phyloP scores from a whole-genome alignment of 495 filamentous ascomycete species.

The Hypoxylon trugodes region DNA sequence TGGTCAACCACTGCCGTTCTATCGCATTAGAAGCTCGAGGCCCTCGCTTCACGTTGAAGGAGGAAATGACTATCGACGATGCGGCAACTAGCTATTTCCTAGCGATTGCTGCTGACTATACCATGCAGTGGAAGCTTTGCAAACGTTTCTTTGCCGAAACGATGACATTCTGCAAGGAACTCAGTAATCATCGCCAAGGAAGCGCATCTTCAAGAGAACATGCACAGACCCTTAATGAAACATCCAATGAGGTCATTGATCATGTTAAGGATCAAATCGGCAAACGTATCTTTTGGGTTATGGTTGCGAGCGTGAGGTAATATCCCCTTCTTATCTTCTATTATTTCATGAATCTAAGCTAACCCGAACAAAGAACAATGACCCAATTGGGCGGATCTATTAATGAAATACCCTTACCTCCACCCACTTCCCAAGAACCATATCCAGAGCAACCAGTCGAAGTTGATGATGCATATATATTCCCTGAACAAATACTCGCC shows the following conservation, averaged over 20 bases:
- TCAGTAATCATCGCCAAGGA: constrained; percentile 52
- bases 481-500: constrained; percentile 63
- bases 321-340: constrained; percentile 15
- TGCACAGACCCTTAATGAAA: constrained; percentile 19
- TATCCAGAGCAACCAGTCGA: constrained; percentile 84
- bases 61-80: constrained; percentile 76
- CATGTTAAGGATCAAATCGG: constrained; percentile 80
- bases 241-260: constrained; percentile 58
- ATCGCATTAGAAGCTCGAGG: constrained; percentile 78
- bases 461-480: constrained; percentile 81
- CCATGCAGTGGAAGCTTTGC: constrained; percentile 70
- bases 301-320: constrained; percentile 70
- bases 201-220: constrained; percentile 3
- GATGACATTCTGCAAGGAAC: constrained; percentile 72
- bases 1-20: constrained; percentile 78
- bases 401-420: constrained; percentile 70
- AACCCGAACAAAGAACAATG: constrained; percentile 55
- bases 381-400: constrained; percentile 75
- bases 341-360: constrained; percentile 15
- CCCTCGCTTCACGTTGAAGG: constrained; percentile 68
- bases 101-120: constrained; percentile 73
- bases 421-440: constrained; percentile 73
- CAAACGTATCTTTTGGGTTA: constrained; percentile 80
- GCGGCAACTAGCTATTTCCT: constrained; percentile 87
- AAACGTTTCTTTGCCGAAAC: constrained; percentile 78